phyloP scores from a whole-genome alignment of 371 early-diverging fungal species.

The Mucor velutinosus region DNA sequence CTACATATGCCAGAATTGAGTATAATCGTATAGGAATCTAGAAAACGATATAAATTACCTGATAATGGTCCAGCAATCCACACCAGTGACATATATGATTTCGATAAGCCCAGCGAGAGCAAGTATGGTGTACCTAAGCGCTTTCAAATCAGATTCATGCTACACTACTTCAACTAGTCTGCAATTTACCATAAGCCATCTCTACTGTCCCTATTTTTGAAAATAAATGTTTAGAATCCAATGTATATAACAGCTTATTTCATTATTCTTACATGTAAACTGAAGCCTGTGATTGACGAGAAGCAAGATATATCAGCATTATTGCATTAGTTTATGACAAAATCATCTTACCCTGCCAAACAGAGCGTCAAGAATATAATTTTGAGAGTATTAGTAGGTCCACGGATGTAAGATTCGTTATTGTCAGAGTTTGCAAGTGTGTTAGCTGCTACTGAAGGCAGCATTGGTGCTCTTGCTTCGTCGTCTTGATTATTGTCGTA shows the following conservation, averaged over 20 bases:
- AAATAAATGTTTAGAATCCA: neutral
- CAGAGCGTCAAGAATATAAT: constrained; percentile 47
- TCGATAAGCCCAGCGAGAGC: constrained; percentile 81
- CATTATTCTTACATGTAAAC: constrained; percentile 41
- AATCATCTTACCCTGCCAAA: constrained; percentile 23
- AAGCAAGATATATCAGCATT: too few relatives aligned
- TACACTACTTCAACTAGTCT: neutral
- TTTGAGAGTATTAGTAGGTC: constrained; percentile 37
- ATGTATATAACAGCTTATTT: neutral
- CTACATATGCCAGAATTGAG: constrained; percentile 23
- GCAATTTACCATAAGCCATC: constrained; percentile 58
- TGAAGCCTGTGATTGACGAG: constrained; percentile 29
- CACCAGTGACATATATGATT: constrained; percentile 85
- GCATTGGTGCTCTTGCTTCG: constrained; percentile 10
- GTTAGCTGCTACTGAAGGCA: neutral
- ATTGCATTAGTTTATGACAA: neutral
- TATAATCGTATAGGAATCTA: too few relatives aligned
- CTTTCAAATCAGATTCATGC: neutral
- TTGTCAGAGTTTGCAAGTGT: neutral
- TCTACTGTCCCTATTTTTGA: constrained; percentile 66
- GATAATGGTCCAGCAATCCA: constrained; percentile 98
- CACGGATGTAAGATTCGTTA: constrained; percentile 26
- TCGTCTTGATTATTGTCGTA: neutral
- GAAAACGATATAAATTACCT: constrained; percentile 42
- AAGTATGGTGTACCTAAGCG: constrained; percentile 86